These are phyloP conservation scores for Dendrobium nobile DNA, from an alignment of 106 monocot genomes.

Conservation along the genomic window DNA sequence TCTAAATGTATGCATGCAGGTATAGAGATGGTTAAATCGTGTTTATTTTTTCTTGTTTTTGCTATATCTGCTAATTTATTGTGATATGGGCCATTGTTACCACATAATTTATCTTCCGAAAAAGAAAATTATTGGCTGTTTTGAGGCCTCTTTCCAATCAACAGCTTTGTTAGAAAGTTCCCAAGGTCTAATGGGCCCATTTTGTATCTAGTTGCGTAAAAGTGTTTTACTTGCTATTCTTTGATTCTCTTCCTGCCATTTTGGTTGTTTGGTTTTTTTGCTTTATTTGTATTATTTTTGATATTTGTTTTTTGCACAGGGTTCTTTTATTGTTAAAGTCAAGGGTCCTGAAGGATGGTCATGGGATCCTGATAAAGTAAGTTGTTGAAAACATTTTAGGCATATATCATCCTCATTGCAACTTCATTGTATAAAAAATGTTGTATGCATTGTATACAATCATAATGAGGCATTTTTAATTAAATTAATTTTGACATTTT, in stretches of 20 bases:
- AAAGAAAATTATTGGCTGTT: neutral
- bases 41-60: neutral
- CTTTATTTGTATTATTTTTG: neutral
- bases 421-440: neutral
- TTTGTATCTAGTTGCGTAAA: neutral
- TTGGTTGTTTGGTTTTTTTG: neutral
- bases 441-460: neutral
- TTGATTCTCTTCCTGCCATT: neutral
- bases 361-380: slow-evolving; percentile 76
- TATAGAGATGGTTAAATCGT: neutral
- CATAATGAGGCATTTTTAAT: neutral
- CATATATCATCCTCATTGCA: neutral
- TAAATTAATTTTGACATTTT: neutral
- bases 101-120: neutral
- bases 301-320: slow-evolving; percentile 37
- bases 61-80: neutral
- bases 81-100: neutral
- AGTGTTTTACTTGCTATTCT: neutral
- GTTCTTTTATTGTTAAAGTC: slow-evolving; percentile 80
- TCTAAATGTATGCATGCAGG: neutral
- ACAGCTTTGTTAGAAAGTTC: neutral
- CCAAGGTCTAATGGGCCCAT: neutral
- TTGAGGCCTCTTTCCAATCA: neutral
- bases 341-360: slow-evolving; percentile 97
- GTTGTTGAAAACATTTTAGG: slow-evolving; percentile 10